A percentile compares a stretch with the other conserved stretches of the same genome.
Conservation (phyloP, 768 basidiomycete genomes). For the Zangia roseola region DNA sequence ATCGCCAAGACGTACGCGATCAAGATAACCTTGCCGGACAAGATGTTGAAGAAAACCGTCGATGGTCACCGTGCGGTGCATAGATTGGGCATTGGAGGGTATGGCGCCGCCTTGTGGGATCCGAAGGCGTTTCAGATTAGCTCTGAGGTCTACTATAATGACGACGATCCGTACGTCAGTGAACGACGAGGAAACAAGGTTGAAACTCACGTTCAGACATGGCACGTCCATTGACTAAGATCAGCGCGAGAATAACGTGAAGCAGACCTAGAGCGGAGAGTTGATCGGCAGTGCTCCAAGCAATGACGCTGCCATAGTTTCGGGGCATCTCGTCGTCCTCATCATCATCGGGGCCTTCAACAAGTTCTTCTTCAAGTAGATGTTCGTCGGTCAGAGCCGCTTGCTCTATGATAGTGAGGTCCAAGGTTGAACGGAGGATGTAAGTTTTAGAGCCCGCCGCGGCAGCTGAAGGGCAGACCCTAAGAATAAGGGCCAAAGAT, state of each 20-base stretch:
- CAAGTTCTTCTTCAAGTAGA: slow-evolving; percentile 47
- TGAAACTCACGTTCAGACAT: slow-evolving; percentile 62
- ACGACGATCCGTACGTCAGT: not conserved
- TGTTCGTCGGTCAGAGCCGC: slow-evolving; percentile 51
- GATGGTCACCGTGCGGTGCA: slow-evolving; percentile 51
- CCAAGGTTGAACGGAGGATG: slow-evolving; percentile 75
- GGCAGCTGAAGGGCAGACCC: slow-evolving; percentile 31
- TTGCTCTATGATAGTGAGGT: slow-evolving; percentile 58
- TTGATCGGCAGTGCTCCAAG: slow-evolving; percentile 69
- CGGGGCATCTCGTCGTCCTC: slow-evolving; percentile 49
- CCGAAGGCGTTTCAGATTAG: slow-evolving; percentile 66
- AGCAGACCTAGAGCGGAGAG: slow-evolving; percentile 70
- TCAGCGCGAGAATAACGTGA: slow-evolving; percentile 77
- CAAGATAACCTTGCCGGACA: slow-evolving; percentile 74
- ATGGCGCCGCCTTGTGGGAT: slow-evolving; percentile 51
- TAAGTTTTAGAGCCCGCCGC: slow-evolving; percentile 72
- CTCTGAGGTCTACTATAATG: slow-evolving; percentile 65
- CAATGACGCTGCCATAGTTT: slow-evolving; percentile 66
- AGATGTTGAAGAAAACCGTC: slow-evolving; percentile 67
- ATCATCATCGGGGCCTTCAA: slow-evolving; percentile 45
- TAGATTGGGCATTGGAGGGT: slow-evolving; percentile 49
- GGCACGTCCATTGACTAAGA: slow-evolving; percentile 77
- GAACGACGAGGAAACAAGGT: not conserved
- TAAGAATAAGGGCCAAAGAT: not conserved
- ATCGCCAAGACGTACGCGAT: slow-evolving; percentile 56